phyloP scores from a whole-genome alignment of 352 stramenopile species.

The Globisporangium irregulare region DNA sequence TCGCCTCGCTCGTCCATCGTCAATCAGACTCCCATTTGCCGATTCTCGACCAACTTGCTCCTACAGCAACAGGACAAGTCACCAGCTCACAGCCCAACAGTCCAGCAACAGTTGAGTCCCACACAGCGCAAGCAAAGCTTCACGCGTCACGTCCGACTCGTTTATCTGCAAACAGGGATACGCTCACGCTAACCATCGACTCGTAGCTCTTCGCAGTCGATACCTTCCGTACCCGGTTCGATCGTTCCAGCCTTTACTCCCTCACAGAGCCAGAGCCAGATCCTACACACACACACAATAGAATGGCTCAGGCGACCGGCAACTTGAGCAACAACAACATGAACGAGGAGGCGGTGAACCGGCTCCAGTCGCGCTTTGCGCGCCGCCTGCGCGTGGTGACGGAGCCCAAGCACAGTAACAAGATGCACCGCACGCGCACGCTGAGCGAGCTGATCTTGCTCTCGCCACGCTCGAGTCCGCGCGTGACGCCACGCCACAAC shows the following conservation, averaged over 20 bases:
- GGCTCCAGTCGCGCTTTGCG: constrained; percentile 39
- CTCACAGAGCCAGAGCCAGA: constrained; percentile 2
- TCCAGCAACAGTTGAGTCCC: background rate
- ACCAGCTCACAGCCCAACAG: background rate
- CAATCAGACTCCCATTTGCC: constrained; percentile 14
- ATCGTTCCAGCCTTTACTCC: background rate
- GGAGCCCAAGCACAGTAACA: constrained; percentile 82
- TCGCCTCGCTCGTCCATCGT: background rate
- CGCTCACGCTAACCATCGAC: background rate
- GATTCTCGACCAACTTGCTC: constrained; percentile 14
- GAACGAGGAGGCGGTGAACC: constrained; percentile 10
- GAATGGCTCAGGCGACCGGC: constrained; percentile 17
- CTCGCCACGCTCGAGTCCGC: constrained; percentile 58
- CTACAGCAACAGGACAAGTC: background rate
- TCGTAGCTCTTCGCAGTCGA: constrained; percentile 1
- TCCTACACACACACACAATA: background rate
- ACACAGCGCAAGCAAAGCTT: background rate
- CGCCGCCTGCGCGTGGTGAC: constrained; percentile 76
- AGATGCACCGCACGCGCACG: constrained; percentile 81
- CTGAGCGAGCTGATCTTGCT: constrained; percentile 75
- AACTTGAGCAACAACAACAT: constrained; percentile 15
- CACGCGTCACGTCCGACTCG: background rate
- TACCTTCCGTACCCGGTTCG: background rate
- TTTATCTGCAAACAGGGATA: background rate
- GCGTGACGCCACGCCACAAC: constrained; percentile 54